Conservation (phyloP, 495 filamentous ascomycete species). For the Xylaria palmicola region DNA sequence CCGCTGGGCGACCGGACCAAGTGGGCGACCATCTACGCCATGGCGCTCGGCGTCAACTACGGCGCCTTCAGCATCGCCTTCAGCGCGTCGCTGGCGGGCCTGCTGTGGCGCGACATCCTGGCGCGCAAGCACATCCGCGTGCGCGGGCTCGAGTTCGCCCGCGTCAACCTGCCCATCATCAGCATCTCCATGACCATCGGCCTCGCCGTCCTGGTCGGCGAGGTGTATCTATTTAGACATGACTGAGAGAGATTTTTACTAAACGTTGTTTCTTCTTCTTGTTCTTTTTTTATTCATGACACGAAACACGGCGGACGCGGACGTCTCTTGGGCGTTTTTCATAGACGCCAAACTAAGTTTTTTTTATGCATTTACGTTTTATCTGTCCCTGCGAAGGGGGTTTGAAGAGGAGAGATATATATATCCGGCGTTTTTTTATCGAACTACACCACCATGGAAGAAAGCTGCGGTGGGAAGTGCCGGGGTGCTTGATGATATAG, state of each 20-base stretch:
- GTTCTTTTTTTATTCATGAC: too few species aligned
- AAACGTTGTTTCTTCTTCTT: too few species aligned
- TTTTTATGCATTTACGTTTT: too few species aligned
- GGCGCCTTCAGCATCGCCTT: constrained; percentile 68
- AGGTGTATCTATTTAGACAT: constrained; percentile 51
- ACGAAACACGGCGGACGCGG: too few species aligned
- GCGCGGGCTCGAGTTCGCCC: constrained; percentile 56
- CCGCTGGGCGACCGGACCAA: constrained; percentile 58
- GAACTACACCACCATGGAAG: too few species aligned
- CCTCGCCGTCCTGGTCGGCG: constrained; percentile 55
- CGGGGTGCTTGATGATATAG: too few species aligned
- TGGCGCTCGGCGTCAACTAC: constrained; percentile 68
- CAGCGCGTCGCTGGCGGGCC: constrained; percentile 63
- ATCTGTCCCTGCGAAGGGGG: too few species aligned
- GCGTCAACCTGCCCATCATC: constrained; percentile 66
- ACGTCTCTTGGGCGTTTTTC: too few species aligned
- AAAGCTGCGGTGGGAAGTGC: too few species aligned
- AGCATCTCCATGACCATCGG: constrained; percentile 64
- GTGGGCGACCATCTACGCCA: constrained; percentile 66
- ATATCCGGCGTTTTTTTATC: too few species aligned
- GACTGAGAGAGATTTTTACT: constrained; percentile 4
- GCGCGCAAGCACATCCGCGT: constrained; percentile 61
- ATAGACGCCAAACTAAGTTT: too few species aligned
- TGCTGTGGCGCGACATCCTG: constrained; percentile 67
- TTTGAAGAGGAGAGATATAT: too few species aligned